Evolutionary conservation across 2,329 filamentous ascomycete genomes (phyloP), one percentile per base, ranked within the genome.

Genomic region (Cladosporium sp.): DNA sequence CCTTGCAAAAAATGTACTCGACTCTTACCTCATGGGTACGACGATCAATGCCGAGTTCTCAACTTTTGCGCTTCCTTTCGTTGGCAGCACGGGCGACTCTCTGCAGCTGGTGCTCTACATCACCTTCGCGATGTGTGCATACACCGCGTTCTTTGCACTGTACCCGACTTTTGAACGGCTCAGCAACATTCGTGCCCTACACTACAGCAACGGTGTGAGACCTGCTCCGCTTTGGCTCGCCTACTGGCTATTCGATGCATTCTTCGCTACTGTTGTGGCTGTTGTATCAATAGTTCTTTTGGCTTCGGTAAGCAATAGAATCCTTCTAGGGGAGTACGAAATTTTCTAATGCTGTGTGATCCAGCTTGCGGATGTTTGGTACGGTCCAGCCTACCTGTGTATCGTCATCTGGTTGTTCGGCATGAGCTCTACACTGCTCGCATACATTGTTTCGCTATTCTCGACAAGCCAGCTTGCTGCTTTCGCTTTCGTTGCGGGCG

Each of bases 171-270:
- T 86, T 32, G 90, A 95, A 68, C 79, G 89, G 32, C 74, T 88
- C 10, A 76, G 82, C 44, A 85, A 89, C 58, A 87, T 95, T 22
- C 82, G 90, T 44, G 85, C 86, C 10, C 74, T 95, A 40, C 85
- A 95, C 67, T 95, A 93, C 68, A 92, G 87, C 49, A 95, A 95
- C 63, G 90, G 90, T 37, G 89, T 95, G 16, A 78, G 86, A 5
- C 83, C 86, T 0, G 74, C 87, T 8, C 87, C 89, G 0, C 74
- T 95, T 4, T 95, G 90, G 90, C 69, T 87, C 5, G 87, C 90
- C 1, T 93, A 95, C 63, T 74, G 85, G 2, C 64, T 75, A 0
- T 95, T 95, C 62, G 90, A 95, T 70, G 88, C 90, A 56, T 66
- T 79, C 43, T 81, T 92, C 49, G 81, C 87, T 1, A 64, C 92